Percentiles rank a stretch among this genome's conserved stretches.
phyloP scores from a whole-genome alignment of 129 eudicot species.

The Artemisia argyi region DNA sequence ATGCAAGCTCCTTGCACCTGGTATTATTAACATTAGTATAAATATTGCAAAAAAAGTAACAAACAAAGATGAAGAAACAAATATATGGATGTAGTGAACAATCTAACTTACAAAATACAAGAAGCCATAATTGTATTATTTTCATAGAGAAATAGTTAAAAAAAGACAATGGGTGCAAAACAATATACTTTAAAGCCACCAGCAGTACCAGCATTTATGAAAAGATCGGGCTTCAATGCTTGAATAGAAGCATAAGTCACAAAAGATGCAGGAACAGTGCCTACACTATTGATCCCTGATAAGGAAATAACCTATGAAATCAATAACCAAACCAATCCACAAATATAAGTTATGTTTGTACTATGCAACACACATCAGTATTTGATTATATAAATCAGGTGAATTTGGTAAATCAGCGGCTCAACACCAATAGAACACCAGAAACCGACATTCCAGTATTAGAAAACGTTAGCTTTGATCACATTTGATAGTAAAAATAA shows the following conservation, averaged over 20 bases:
- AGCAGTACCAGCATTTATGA: conserved; percentile 91
- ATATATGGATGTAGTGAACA: conserved; percentile 1
- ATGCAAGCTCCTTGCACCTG: conserved; percentile 67
- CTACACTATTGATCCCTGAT: conserved; percentile 70
- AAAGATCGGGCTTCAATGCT: conserved; percentile 80
- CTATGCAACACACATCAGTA: background rate
- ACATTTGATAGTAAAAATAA: too few species aligned
- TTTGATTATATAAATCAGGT: background rate
- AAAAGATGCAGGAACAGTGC: conserved; percentile 81
- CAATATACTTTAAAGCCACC: conserved; percentile 75
- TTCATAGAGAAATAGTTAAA: background rate
- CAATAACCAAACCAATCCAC: conserved; percentile 4
- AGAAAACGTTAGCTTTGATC: background rate
- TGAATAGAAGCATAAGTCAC: conserved; percentile 81
- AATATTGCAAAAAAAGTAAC: background rate
- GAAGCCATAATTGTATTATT: background rate
- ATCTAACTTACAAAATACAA: conserved; percentile 6
- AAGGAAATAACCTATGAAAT: conserved; percentile 24
- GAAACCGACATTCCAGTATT: background rate
- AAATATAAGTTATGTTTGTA: conserved; percentile 5
- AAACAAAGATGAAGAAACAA: background rate
- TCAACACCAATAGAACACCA: background rate
- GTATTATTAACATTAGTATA: conserved; percentile 11
- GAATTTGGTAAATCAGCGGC: background rate
- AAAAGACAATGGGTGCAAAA: background rate